Conservation (phyloP, 1,284 basidiomycete genomes). For the Phellinidium pouzarii region DNA sequence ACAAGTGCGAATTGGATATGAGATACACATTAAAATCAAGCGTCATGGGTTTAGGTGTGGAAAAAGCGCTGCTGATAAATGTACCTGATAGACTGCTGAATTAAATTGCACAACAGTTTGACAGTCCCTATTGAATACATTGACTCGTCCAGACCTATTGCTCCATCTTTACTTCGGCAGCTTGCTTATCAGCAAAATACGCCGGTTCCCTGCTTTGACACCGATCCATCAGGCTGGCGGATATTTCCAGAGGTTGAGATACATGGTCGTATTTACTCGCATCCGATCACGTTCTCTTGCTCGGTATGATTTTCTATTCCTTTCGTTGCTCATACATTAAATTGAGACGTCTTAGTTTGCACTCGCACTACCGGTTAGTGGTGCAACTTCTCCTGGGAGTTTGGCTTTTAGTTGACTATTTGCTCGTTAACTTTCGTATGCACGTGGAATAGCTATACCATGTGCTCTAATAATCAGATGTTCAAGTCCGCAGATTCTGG, state of each 20-base stretch:
- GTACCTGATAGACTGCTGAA: neutral
- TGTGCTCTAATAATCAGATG: slow-evolving; percentile 11
- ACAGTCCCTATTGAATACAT: slow-evolving; percentile 11
- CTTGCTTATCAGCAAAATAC: slow-evolving; percentile 2
- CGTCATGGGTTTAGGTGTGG: neutral
- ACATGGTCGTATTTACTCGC: slow-evolving; percentile 4
- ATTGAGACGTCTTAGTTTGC: slow-evolving; percentile 6
- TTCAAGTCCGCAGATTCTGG: slow-evolving; percentile 2
- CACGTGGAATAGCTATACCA: slow-evolving; percentile 12
- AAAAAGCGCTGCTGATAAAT: neutral
- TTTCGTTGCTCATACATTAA: neutral
- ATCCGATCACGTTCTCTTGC: slow-evolving; percentile 6
- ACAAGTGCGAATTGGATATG: slow-evolving; percentile 3
- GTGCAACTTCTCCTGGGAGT: neutral
- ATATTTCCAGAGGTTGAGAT: slow-evolving; percentile 6
- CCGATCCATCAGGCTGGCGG: slow-evolving; percentile 6
- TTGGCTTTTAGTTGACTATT: neutral
- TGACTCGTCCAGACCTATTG: slow-evolving; percentile 1
- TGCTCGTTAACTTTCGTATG: slow-evolving; percentile 10
- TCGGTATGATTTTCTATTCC: neutral
- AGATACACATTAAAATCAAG: slow-evolving; percentile 8
- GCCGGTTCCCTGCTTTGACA: neutral
- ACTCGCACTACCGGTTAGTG: slow-evolving; percentile 13
- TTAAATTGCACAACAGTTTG: slow-evolving; percentile 1
- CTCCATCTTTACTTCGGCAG: slow-evolving; percentile 1